Evolutionary conservation across 441 rosid species (phyloP).

Genomic region (Flueggea neowawraea): DNA sequence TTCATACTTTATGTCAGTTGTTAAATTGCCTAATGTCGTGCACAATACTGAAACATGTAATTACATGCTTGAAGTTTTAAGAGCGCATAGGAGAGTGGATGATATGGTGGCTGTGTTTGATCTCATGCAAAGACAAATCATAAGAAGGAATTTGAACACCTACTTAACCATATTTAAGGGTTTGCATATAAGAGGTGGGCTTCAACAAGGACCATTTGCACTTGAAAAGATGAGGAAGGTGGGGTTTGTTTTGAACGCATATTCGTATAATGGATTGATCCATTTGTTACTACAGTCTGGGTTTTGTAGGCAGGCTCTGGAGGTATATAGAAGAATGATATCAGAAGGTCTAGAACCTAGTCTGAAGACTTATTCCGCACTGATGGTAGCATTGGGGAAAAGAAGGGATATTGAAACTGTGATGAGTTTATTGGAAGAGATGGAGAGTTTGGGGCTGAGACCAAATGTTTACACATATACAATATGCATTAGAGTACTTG

Average conservation of each 20-base stretch:
- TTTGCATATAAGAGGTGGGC: conserved; percentile 61
- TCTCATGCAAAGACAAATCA: conserved; percentile 79
- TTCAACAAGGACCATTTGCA: conserved; percentile 52
- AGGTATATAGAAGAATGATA: conserved; percentile 62
- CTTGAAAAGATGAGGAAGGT: conserved; percentile 61
- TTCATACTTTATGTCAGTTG: conserved; percentile 59
- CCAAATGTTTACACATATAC: conserved; percentile 91
- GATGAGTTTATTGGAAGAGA: conserved; percentile 73
- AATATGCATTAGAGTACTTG: conserved; percentile 83
- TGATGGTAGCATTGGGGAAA: conserved; percentile 92
- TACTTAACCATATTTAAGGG: conserved; percentile 61
- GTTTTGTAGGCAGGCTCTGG: conserved; percentile 58
- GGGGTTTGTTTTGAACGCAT: conserved; percentile 71
- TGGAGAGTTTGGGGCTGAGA: conserved; percentile 76
- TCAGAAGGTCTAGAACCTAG: conserved; percentile 87
- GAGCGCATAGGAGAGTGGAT: conserved; percentile 46
- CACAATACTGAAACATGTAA: conserved; percentile 77
- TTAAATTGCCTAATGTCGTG: conserved; percentile 40
- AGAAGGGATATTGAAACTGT: conserved; percentile 69
- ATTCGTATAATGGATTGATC: conserved; percentile 82
- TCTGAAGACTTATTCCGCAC: conserved; percentile 89
- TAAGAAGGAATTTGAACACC: conserved; percentile 59
- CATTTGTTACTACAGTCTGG: conserved; percentile 68
- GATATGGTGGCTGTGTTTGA: conserved; percentile 75
- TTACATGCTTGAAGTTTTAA: conserved; percentile 75